Evolutionary conservation across 768 basidiomycete species (phyloP).

Genomic region (Melanogaster broomeanus): DNA sequence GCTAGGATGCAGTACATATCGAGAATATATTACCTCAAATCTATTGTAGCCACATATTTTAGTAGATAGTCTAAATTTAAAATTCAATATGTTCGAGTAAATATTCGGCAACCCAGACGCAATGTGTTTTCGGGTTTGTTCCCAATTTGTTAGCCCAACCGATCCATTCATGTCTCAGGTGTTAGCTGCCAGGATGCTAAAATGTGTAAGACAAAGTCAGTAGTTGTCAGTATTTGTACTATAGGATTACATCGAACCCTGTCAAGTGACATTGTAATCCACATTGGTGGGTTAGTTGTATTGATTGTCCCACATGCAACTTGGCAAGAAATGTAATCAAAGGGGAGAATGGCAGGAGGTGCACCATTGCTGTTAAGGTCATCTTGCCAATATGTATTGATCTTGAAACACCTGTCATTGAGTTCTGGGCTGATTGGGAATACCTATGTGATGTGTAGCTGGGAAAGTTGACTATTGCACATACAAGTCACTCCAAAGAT

Average conservation of each 20-base stretch:
- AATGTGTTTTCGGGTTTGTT: too few species aligned
- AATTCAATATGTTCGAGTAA: too few species aligned
- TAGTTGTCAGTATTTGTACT: too few species aligned
- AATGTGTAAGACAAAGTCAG: too few species aligned
- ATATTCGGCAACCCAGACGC: too few species aligned
- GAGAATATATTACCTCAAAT: too few species aligned
- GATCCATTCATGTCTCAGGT: too few species aligned
- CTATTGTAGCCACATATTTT: too few species aligned
- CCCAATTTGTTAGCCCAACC: too few species aligned
- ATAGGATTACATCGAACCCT: not conserved
- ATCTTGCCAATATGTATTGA: slow-evolving; percentile 8
- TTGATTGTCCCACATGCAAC: slow-evolving; percentile 9
- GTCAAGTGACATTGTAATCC: slow-evolving; percentile 21
- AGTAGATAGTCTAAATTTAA: too few species aligned
- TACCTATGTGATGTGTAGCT: not conserved
- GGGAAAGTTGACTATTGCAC: not conserved
- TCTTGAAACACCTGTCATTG: slow-evolving; percentile 14
- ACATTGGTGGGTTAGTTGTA: slow-evolving; percentile 9
- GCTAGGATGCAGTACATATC: too few species aligned
- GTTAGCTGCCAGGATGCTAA: too few species aligned
- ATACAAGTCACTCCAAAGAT: slow-evolving; percentile 16
- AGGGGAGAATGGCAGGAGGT: slow-evolving; percentile 13
- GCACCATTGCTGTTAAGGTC: not conserved
- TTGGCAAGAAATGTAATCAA: slow-evolving; percentile 17
- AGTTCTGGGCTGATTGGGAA: slow-evolving; percentile 18